Base-by-base conservation (phyloP, 495 filamentous ascomycete genomes). In the Sabuloglossum arenarium region DNA sequence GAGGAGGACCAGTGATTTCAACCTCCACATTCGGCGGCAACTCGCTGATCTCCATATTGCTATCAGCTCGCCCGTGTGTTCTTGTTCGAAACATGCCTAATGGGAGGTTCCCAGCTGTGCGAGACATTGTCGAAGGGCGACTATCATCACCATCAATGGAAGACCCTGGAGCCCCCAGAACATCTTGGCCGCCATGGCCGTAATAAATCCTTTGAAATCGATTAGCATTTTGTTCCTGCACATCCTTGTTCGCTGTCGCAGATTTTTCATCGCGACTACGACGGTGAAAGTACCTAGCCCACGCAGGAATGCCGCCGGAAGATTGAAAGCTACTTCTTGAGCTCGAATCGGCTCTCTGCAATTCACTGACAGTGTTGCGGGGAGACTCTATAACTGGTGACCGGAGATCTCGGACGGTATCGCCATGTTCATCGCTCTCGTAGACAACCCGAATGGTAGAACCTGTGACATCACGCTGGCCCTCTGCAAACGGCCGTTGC, bases 301-400 rank as follows among this genome's bases (percentile, higher is more conserved):
- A 84, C 34, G 73, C 67, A n/a, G 80, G 80, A 51, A 86, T 76
- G 29, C 76, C 70, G 56, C 67, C 69, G n/a, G n/a, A n/a, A 0
- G 67, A 53, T 32, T 78, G 72, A 34, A 84, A 71, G 54, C 76
- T 82, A 30, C 53, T 12, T 12, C 53, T 14, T 12, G 53, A 54
- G 16, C 29, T 16, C 19, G 53, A 43, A 37, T 43, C 30, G 23
- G 23, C 16, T 37, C 34, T 27, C 2, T 27, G 23, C 47, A 51
- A 19, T 14, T 51, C 47, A n/a, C 47, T 51, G 16, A 1, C 24
- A 29, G 24, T 9, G 5, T 30, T 27, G 53, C 53, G 23, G 29
- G 53, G 23, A 3, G 53, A 31, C n/a, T 37, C 53, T 30, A 14
- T 16, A 8, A 68, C 72, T 39, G 64, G 51, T n/a, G 55, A 29